Conservation (phyloP, 805 yeast species). For the Barnettozyma salicaria region DNA sequence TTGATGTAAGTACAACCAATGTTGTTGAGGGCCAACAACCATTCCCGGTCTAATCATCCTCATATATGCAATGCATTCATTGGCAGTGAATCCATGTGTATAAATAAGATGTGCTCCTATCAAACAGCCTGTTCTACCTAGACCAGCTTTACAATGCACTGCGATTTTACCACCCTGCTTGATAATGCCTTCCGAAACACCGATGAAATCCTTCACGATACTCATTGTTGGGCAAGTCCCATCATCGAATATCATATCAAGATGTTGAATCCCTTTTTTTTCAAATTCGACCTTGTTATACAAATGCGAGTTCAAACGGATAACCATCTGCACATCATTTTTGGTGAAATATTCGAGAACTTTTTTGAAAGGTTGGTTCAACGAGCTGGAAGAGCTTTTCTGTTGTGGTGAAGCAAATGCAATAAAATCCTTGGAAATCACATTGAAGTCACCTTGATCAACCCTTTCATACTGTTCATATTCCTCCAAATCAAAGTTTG, state of each 20-base stretch:
- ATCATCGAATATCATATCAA: slow-evolving; percentile 95
- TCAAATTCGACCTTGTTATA: slow-evolving; percentile 84
- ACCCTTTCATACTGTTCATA: slow-evolving; percentile 93
- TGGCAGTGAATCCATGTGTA: slow-evolving; percentile 95
- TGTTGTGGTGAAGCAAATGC: slow-evolving; percentile 98
- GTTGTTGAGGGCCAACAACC: slow-evolving; percentile 99
- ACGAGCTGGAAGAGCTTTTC: slow-evolving; percentile 34
- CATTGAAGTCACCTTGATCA: slow-evolving; percentile 94
- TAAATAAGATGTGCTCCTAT: slow-evolving; percentile 96
- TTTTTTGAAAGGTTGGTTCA: slow-evolving; percentile 73
- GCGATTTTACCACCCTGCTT: slow-evolving; percentile 88
- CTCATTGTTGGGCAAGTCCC: slow-evolving; percentile 97
- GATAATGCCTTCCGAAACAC: slow-evolving; percentile 89
- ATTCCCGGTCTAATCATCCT: slow-evolving; percentile 96
- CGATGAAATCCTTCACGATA: slow-evolving; percentile 85
- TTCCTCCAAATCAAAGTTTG: slow-evolving; percentile 83
- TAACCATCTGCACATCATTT: slow-evolving; percentile 80
- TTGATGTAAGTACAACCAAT: slow-evolving; percentile 95
- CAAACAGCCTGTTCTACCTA: slow-evolving; percentile 96
- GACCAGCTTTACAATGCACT: slow-evolving; percentile 98
- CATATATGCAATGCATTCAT: slow-evolving; percentile 94
- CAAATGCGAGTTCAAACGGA: slow-evolving; percentile 84
- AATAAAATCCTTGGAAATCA: slow-evolving; percentile 84
- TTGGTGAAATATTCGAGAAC: slow-evolving; percentile 72
- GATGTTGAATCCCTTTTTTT: slow-evolving; percentile 75